A percentile compares a stretch with the other conserved stretches of the same genome.
Evolutionary conservation across 768 basidiomycete genomes (phyloP).

Genomic region (Sporobolomyces pararoseus): DNA sequence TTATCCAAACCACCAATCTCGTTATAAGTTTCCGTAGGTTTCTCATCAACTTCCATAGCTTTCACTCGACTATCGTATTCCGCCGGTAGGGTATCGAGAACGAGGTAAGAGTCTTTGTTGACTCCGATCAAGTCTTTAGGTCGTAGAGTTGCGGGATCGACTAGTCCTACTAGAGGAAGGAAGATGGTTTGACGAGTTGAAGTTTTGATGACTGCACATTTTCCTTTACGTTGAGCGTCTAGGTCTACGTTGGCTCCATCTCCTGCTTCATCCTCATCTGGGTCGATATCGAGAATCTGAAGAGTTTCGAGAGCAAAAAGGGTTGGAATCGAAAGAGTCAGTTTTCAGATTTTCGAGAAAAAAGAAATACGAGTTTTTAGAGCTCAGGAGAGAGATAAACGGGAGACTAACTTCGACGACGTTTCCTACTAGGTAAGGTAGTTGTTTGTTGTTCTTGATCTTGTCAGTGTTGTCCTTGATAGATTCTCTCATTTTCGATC

Average conservation of each 20-base stretch:
- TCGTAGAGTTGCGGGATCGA: constrained; percentile 81
- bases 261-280: constrained; percentile 58
- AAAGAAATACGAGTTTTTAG: neutral
- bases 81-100: constrained; percentile 88
- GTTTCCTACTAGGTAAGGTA: constrained; percentile 96
- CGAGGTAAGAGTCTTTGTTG: constrained; percentile 97
- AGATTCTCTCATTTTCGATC: constrained; percentile 95
- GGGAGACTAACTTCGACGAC: constrained; percentile 76
- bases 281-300: constrained; percentile 94
- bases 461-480: constrained; percentile 97
- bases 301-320: constrained; percentile 11
- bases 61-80: constrained; percentile 98
- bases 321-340: no score
- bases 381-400: no score
- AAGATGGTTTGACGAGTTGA: constrained; percentile 96
- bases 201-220: constrained; percentile 98
- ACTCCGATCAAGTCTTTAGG: constrained; percentile 96
- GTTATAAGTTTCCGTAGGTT: constrained; percentile 94
- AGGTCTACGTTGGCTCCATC: constrained; percentile 94
- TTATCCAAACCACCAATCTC: constrained; percentile 98
- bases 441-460: constrained; percentile 97
- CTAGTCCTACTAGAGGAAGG: constrained; percentile 94
- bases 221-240: constrained; percentile 92
- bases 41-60: constrained; percentile 99
- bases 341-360: no score